Percentiles rank a stretch among this genome's conserved stretches.
phyloP scores from a whole-genome alignment of 2,329 filamentous ascomycete species.

The Aschersonia sp. region DNA sequence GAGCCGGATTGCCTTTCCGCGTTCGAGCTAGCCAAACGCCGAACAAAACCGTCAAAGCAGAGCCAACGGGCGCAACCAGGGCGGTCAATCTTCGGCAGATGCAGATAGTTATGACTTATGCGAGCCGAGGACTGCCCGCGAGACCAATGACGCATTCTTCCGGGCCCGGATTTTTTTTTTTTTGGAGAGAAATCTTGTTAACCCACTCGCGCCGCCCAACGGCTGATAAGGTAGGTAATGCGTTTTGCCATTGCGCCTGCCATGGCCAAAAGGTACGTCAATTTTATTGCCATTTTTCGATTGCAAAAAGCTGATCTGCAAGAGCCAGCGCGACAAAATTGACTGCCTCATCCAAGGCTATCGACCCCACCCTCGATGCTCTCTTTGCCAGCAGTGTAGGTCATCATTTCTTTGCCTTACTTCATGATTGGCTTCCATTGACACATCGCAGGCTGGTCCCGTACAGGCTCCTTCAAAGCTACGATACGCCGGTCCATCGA shows the following conservation, averaged over 20 bases:
- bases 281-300: background rate
- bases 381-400: conserved; percentile 62
- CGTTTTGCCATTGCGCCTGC: background rate
- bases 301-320: conserved; percentile 11
- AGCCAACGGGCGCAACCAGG: conserved; percentile 6
- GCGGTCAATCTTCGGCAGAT: conserved; percentile 18
- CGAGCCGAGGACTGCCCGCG: conserved; percentile 7
- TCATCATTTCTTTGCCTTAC: conserved; percentile 12
- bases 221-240: too few relatives aligned
- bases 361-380: conserved; percentile 56
- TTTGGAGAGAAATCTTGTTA: background rate
- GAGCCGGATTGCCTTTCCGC: background rate
- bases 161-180: conserved; percentile 7
- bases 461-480: conserved; percentile 29
- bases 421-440: background rate
- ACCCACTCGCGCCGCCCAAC: background rate
- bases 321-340: conserved; percentile 17
- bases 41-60: background rate
- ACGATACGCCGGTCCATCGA: conserved; percentile 25
- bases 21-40: background rate
- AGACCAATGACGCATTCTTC: conserved; percentile 18
- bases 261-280: conserved; percentile 12
- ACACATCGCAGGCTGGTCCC: conserved; percentile 30
- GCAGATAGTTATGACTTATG: conserved; percentile 8
- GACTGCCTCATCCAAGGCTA: conserved; percentile 32